phyloP scores from a whole-genome alignment of 2,329 filamentous ascomycete species.

The Pseudopyrenochaeta lycopersici region DNA sequence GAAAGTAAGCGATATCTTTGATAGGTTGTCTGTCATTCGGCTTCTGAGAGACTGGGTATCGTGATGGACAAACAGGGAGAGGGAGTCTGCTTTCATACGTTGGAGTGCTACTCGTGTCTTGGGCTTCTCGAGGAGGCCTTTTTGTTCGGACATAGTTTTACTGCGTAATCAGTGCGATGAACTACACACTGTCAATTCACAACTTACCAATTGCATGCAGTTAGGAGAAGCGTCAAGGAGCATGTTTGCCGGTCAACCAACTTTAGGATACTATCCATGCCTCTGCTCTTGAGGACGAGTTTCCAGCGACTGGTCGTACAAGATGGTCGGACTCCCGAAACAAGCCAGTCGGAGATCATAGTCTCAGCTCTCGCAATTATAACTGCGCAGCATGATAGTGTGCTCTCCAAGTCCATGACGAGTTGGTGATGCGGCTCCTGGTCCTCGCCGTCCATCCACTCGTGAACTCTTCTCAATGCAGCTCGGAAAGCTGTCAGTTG shows the following conservation, averaged over 20 bases:
- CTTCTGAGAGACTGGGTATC: conserved; percentile 9
- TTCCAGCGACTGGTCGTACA: conserved; percentile 6
- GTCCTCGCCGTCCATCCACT: conserved; percentile 16
- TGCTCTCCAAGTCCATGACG: conserved; percentile 22
- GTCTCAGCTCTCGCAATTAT: conserved; percentile 16
- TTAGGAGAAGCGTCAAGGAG: conserved; percentile 16
- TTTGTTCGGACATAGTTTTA: conserved; percentile 17
- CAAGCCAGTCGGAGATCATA: conserved; percentile 3
- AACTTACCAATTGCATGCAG: no score
- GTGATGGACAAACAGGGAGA: conserved; percentile 17
- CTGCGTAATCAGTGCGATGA: conserved; percentile 13
- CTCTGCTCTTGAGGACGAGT: conserved; percentile 10
- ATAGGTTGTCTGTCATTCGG: conserved; percentile 17
- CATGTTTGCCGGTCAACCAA: conserved; percentile 21
- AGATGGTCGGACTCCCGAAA: background rate
- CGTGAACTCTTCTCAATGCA: conserved; percentile 21
- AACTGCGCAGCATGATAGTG: conserved; percentile 13
- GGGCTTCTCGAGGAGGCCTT: conserved; percentile 7
- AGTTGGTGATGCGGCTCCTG: conserved; percentile 21
- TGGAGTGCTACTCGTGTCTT: conserved; percentile 11
- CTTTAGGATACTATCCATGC: conserved; percentile 18
- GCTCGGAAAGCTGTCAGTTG: conserved; percentile 21
- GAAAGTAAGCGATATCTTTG: conserved; percentile 21
- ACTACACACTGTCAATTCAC: conserved; percentile 18
- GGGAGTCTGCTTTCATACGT: conserved; percentile 11